phyloP scores from a whole-genome alignment of 108 stramenopile species.

The Schizochytrium sp. region DNA sequence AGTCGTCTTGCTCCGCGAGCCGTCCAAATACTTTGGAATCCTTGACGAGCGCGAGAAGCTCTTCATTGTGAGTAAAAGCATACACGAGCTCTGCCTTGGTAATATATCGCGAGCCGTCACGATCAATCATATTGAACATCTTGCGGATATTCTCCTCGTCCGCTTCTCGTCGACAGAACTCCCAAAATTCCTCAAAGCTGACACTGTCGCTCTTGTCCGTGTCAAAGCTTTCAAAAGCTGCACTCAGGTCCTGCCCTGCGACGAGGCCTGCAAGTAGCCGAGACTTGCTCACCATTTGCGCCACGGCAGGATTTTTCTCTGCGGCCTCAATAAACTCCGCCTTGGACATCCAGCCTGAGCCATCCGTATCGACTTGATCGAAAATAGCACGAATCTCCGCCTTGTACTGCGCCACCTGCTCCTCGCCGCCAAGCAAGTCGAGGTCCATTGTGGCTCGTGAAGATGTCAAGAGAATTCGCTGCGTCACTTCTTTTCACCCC shows the following conservation, averaged over 20 bases:
- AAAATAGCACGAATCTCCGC: background rate
- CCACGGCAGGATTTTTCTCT: background rate
- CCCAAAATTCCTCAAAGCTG: constrained; percentile 14
- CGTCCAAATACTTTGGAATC: background rate
- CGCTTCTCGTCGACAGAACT: background rate
- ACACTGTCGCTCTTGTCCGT: background rate
- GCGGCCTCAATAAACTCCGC: background rate
- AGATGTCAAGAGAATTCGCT: too few species aligned
- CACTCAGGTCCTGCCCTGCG: background rate
- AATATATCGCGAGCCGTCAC: background rate
- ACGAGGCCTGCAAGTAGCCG: background rate
- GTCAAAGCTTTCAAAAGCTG: constrained; percentile 1
- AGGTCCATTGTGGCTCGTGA: background rate
- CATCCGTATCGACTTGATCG: background rate
- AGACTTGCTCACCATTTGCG: background rate
- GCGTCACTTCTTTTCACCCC: background rate
- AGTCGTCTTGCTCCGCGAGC: background rate
- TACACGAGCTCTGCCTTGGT: background rate
- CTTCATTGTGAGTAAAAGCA: background rate
- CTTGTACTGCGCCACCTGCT: background rate
- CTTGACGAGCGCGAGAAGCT: background rate
- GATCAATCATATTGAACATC: constrained; percentile 12
- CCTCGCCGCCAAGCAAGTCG: background rate
- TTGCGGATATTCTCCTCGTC: background rate
- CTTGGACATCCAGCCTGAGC: background rate